Evolutionary conservation across 2,329 filamentous ascomycete genomes (phyloP), one percentile per base, ranked within the genome.

Genomic region (Lomentospora prolificans): DNA sequence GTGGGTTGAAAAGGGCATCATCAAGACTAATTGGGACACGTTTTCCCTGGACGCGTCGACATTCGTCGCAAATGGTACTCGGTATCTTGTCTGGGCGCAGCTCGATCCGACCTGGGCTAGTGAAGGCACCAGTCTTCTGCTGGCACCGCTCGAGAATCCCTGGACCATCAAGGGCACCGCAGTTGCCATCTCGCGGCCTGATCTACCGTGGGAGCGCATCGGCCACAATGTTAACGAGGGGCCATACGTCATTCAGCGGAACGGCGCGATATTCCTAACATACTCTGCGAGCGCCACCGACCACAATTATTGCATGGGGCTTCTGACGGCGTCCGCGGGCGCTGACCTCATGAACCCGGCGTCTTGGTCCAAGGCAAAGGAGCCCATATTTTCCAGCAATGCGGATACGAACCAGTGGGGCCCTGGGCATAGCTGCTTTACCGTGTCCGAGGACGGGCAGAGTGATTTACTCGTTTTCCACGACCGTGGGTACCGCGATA

Each of bases 21-120:
- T 66, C 33, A 59, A 60, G 5, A 66, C 65, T 3, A 62, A 65
- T 58, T 64, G 59, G 59, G 65, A 67, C 59, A 64, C 62, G 5
- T 67, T 67, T 51, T 65, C 64, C 0, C 62, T 67, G 6, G 65
- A 67, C 48, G 63, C 63, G 17, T 60, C 64, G 3, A 63, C 61
- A 19, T 67, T 67, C 25, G 60, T 60, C 14, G 63, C 56, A 50
- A 63, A 64, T 46, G 64, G 64, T 12, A 63, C 61, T 0, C 61
- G 64, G 8, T 67, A 67, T 48, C 59, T 66, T 14, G 57, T 63
- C 28, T 67, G 65, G 64, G 65, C 65, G 3, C 65, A 67, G 54
- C 55, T 61, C n/a, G 65, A 65, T 14, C 64, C 65, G 0, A 56
- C 51, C 0, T 65, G 58, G 31, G 61, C 62, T 17, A 62, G 65